Evolutionary conservation across 2,329 filamentous ascomycete species (phyloP).

Genomic region (Claviceps lovelessii): DNA sequence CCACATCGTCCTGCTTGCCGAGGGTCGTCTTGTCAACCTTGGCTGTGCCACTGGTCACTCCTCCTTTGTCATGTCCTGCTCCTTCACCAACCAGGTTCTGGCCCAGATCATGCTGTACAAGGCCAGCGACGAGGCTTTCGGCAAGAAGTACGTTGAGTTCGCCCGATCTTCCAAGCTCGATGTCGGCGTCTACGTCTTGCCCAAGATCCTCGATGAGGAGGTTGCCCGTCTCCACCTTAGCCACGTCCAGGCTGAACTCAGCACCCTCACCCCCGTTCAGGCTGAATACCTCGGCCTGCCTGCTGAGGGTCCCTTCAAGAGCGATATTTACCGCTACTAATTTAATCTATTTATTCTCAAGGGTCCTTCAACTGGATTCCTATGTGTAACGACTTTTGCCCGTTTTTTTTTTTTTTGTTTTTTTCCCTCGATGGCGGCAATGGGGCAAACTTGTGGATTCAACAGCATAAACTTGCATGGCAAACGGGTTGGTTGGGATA

Average conservation of each 20-base stretch:
- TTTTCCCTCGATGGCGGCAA: constrained; percentile 17
- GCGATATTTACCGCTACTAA: constrained; percentile 53
- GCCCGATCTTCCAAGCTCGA: constrained; percentile 82
- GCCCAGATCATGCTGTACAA: constrained; percentile 98
- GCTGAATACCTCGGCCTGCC: constrained; percentile 87
- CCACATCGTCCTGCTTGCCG: constrained; percentile 95
- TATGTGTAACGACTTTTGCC: constrained; percentile 22
- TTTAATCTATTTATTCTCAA: constrained; percentile 20
- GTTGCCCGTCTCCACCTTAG: constrained; percentile 85
- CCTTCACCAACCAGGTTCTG: constrained; percentile 99
- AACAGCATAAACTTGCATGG: constrained; percentile 30
- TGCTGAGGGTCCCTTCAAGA: constrained; percentile 87
- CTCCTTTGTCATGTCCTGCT: constrained; percentile 99
- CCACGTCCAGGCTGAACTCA: constrained; percentile 91
- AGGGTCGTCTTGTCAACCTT: constrained; percentile 98
- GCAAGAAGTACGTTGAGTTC: constrained; percentile 92
- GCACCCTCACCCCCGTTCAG: constrained; percentile 70
- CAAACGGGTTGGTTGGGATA: constrained; percentile 21
- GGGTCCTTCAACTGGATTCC: constrained; percentile 26
- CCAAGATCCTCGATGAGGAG: constrained; percentile 98
- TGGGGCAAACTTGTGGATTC: constrained; percentile 26
- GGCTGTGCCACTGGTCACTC: constrained; percentile 98
- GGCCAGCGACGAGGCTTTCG: constrained; percentile 72
- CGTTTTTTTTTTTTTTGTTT: constrained; percentile 10
- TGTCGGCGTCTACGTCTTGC: constrained; percentile 73